Base-by-base conservation (phyloP, 108 stramenopile species). In the Craspedostauros australis region DNA sequence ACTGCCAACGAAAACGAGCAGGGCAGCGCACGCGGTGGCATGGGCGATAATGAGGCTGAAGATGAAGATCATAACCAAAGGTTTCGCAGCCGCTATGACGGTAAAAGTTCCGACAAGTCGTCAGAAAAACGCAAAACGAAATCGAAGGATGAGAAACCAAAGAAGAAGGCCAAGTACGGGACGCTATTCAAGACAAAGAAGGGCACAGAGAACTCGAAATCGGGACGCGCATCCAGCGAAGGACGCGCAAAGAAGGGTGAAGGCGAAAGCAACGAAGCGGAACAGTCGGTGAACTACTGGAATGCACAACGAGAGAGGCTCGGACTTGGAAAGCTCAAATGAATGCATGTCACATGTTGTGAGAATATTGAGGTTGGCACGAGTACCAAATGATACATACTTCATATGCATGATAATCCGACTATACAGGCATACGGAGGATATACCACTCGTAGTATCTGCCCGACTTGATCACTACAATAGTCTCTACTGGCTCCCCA, bases 281-380 rank as follows among this genome's bases (percentile, higher is more conserved):
- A 48, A 0, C 72, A 64, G 14, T 68, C 66, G 7, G 80, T 74
- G 4, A 85, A 88, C 50, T 88, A 79, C 50, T 93, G 91, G 91
- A 85, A 93, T 51, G 73, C 76, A 34, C 57, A 88, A 67, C 66
- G 91, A 19, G 78, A 77, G 14, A 84, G 77, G 39, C 56, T 93
- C 11, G 91, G 91, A 21, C 47, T 93, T 62, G 79, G 78, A 56
- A 80, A 82, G 25, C 71, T 91, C 8, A 73, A 72, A 54, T 52
- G 76, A 61, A 62, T 39, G n/a, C 38, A 29, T 16, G 42, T 34
- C 0, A 18, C 11, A 12, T 18, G 19, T 12, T 45, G 18, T 11
- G 19, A 18, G 12, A 45, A 12, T 45, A 37, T n/a, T 37, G 14
- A 37, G 14, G 14, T 37, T n/a, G n/a, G 1, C n/a, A 14, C n/a